Evolutionary conservation across 2,329 filamentous ascomycete species (phyloP).

Genomic region (Colletotrichum costaricense): DNA sequence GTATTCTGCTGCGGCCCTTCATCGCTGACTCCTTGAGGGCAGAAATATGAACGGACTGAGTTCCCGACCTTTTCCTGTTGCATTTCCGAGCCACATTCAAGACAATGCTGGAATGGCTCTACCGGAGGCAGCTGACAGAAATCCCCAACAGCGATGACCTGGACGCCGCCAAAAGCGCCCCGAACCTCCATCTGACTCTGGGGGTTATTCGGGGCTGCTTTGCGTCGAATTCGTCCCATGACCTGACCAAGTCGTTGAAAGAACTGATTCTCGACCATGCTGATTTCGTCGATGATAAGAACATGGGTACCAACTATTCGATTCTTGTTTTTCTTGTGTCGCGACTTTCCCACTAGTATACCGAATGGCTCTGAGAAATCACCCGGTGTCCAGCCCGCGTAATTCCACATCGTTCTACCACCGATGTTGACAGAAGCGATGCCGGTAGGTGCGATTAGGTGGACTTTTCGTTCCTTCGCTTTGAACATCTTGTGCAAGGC

Average conservation of each 20-base stretch:
- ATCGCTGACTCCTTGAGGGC: no score
- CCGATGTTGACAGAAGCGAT: constrained; percentile 67
- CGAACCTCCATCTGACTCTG: background rate
- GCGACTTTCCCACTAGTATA: background rate
- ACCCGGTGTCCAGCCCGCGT: constrained; percentile 63
- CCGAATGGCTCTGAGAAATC: background rate
- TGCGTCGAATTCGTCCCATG: background rate
- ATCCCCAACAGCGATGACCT: constrained; percentile 18
- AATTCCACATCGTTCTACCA: constrained; percentile 68
- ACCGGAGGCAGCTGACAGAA: constrained; percentile 20
- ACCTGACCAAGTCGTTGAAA: constrained; percentile 68
- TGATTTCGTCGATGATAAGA: constrained; percentile 74
- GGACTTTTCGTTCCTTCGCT: constrained; percentile 40
- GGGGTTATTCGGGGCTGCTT: background rate
- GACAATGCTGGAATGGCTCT: background rate
- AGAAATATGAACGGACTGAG: constrained; percentile 52
- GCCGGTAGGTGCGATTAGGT: constrained; percentile 70
- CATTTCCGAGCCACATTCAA: background rate
- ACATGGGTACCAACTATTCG: constrained; percentile 56
- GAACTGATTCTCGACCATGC: constrained; percentile 75
- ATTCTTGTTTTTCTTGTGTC: background rate
- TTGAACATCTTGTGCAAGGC: background rate
- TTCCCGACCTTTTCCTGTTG: no score
- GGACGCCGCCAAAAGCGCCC: constrained; percentile 4
- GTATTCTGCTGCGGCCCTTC: no score